phyloP scores from a whole-genome alignment of 805 yeast genomes.

The Candida maesae region DNA sequence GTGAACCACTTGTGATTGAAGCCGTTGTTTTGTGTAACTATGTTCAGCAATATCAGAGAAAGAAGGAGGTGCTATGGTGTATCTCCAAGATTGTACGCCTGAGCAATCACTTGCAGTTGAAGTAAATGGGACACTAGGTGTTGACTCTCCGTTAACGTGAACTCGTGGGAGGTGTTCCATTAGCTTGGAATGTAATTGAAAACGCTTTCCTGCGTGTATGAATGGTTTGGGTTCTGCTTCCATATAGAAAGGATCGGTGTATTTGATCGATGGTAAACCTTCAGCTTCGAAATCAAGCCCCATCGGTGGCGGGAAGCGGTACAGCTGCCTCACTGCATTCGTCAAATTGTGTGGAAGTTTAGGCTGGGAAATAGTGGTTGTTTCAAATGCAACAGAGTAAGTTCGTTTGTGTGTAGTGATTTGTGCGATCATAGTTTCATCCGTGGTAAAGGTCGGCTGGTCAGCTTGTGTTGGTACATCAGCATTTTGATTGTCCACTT shows the following conservation, averaged over 20 bases:
- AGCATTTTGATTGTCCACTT: slow-evolving; percentile 1
- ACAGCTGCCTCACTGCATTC: slow-evolving; percentile 4
- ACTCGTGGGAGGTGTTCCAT: slow-evolving; percentile 30
- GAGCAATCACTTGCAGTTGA: background rate
- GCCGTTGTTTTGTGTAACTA: slow-evolving; percentile 1
- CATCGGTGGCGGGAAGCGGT: slow-evolving; percentile 15
- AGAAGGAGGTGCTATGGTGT: slow-evolving; percentile 44
- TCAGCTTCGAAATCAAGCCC: slow-evolving; percentile 39
- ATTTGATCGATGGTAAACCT: slow-evolving; percentile 50
- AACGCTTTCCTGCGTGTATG: slow-evolving; percentile 63
- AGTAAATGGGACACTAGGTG: background rate
- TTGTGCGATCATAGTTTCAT: slow-evolving; percentile 8
- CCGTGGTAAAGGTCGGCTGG: background rate
- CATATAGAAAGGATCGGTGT: slow-evolving; percentile 62
- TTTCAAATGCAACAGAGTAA: slow-evolving; percentile 7
- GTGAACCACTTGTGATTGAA: slow-evolving; percentile 50
- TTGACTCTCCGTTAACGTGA: slow-evolving; percentile 21
- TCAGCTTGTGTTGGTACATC: background rate
- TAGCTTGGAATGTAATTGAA: slow-evolving; percentile 42
- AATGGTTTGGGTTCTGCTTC: slow-evolving; percentile 48
- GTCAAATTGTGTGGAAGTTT: background rate
- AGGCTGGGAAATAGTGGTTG: background rate
- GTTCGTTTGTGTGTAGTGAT: slow-evolving; percentile 9
- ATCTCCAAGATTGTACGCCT: slow-evolving; percentile 40
- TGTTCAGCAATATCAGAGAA: slow-evolving; percentile 32